Evolutionary conservation across 306 rosid species (phyloP).

Genomic region (Styphnolobium japonicum): DNA sequence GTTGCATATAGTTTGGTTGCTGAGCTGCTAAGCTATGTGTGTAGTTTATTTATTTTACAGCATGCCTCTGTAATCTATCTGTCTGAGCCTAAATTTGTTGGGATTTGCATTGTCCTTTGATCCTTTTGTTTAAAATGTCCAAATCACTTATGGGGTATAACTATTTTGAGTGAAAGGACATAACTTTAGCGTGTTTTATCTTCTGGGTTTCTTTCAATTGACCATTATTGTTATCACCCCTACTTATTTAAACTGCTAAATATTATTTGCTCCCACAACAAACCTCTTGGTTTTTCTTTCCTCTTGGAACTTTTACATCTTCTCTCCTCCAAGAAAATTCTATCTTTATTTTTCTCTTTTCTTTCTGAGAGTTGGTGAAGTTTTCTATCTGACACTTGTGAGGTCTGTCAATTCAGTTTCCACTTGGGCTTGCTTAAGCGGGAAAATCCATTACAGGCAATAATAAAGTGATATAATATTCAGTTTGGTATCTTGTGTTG

Average conservation of each 20-base stretch:
- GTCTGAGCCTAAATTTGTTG: conserved; percentile 29
- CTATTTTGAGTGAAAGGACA: conserved; percentile 53
- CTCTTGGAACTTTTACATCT: conserved; percentile 30
- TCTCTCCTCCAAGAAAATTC: conserved; percentile 40
- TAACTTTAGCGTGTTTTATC: conserved; percentile 38
- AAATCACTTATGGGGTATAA: conserved; percentile 44
- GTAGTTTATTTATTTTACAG: neutral
- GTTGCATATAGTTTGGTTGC: conserved; percentile 14
- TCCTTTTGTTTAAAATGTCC: conserved; percentile 45
- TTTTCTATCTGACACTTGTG: neutral
- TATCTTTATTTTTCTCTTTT: neutral
- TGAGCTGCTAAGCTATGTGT: neutral
- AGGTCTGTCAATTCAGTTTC: conserved; percentile 9
- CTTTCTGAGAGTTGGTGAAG: conserved; percentile 16
- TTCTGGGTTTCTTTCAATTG: conserved; percentile 46
- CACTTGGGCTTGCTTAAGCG: conserved; percentile 6
- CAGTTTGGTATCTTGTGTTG: conserved; percentile 24
- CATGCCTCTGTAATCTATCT: neutral
- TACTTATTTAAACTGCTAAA: conserved; percentile 40
- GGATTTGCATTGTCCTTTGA: conserved; percentile 42
- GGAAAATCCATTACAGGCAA: conserved; percentile 27
- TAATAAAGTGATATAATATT: conserved; percentile 24
- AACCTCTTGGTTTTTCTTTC: conserved; percentile 36
- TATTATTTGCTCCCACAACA: conserved; percentile 33
- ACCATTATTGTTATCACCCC: conserved; percentile 21